Percentiles rank a stretch among this genome's conserved stretches.
Conservation (phyloP, 2,329 filamentous ascomycete species). For the Ampelomyces quisqualis region DNA sequence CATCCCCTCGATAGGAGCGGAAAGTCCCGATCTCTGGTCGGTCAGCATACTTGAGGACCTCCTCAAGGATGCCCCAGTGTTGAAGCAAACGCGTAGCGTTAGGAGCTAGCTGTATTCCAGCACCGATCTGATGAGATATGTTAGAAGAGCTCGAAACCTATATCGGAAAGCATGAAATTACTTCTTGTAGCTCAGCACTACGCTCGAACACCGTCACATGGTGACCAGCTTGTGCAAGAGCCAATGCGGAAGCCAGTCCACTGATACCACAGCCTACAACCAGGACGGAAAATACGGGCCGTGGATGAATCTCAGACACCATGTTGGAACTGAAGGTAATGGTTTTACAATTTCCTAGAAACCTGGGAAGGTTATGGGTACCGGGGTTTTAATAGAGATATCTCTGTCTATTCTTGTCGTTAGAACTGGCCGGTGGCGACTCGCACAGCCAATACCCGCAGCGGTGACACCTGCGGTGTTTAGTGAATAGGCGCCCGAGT, state of each 20-base stretch:
- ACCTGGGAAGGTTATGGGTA: conserved; percentile 1
- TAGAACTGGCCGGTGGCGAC: not conserved
- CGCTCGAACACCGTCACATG: conserved; percentile 1
- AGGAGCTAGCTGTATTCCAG: conserved; percentile 1
- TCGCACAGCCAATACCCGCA: too few relatives aligned
- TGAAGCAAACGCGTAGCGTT: conserved; percentile 1
- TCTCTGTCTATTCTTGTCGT: conserved; percentile 1
- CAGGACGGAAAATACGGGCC: not conserved
- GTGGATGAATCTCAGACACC: not conserved
- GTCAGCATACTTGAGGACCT: conserved; percentile 1
- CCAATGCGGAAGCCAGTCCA: conserved; percentile 1
- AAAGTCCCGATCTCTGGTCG: not conserved
- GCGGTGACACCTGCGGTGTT: not conserved
- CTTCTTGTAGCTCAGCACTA: conserved; percentile 3
- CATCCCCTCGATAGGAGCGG: not conserved
- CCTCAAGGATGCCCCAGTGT: conserved; percentile 1
- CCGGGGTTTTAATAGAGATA: not conserved
- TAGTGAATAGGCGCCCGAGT: not conserved
- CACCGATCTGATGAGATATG: not conserved
- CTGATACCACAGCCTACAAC: conserved; percentile 1
- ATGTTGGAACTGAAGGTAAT: not conserved
- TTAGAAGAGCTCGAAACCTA: not conserved
- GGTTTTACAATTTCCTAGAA: not conserved
- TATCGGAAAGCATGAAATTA: not conserved
- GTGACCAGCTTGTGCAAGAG: conserved; percentile 3